Evolutionary conservation across 208 protist genomes (phyloP).

Genomic region (Vickermania ingenoplastis): DNA sequence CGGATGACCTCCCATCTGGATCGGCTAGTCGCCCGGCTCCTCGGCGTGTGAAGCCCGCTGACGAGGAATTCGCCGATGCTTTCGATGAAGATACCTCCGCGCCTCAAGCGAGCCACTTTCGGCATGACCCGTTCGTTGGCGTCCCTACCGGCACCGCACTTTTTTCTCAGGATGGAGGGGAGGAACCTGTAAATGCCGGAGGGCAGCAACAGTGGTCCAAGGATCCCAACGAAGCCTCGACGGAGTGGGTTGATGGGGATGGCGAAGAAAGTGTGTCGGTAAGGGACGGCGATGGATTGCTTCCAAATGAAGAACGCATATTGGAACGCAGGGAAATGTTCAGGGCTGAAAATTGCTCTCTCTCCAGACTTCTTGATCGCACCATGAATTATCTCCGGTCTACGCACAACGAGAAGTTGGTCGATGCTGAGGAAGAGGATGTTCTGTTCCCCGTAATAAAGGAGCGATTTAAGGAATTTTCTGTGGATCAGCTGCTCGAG

Average conservation of each 20-base stretch:
- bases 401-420: constrained; percentile 31
- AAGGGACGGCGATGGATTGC: background rate
- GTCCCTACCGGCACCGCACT: background rate
- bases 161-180: too few species aligned
- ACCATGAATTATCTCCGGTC: constrained; percentile 35
- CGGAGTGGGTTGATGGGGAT: background rate
- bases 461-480: constrained; percentile 37
- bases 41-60: background rate
- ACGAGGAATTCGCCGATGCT: background rate
- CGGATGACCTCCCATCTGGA: too few species aligned
- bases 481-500: constrained; percentile 43
- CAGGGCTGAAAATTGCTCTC: constrained; percentile 6
- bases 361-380: constrained; percentile 31
- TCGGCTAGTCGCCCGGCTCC: background rate
- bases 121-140: background rate
- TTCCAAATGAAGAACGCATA: background rate
- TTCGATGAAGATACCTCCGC: background rate
- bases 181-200: too few species aligned
- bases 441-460: constrained; percentile 57
- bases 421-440: constrained; percentile 56
- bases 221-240: too few species aligned
- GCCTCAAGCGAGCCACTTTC: constrained; percentile 4
- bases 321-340: background rate
- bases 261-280: background rate
- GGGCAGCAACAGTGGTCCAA: too few species aligned